Evolutionary conservation across 2,329 filamentous ascomycete genomes (phyloP), one percentile per base, ranked within the genome.

Genomic region (Verticillium albo-atrum): DNA sequence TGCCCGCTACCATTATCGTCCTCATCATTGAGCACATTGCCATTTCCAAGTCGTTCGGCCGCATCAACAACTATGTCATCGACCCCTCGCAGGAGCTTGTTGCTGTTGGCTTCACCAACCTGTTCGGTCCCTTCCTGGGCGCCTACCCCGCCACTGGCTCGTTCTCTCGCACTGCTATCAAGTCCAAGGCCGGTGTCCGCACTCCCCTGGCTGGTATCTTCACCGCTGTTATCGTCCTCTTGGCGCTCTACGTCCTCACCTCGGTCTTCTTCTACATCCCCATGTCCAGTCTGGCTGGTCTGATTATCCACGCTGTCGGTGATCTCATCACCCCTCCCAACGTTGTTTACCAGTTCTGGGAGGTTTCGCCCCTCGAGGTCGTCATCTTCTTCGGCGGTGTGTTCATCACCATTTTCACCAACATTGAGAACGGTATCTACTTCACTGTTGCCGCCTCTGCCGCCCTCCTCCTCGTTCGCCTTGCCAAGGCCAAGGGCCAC

Each of bases 191-290:
- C 56, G 91, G 91, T 64, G 90, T 93, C 4, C 85, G 89, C 47
- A 94, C 90, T 0, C 91, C 91, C 0, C 79, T 94, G 42, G 91
- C 89, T 30, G 90, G 91, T 71, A 80, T 92, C 27, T 90, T 94
- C 65, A 94, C 90, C 32, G 90, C 89, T 0, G 60, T 90, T 28
- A 83, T 95, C 6, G 87, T 95, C 1, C 78, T 94, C 1, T 77
- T 95, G 10, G 89, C 90, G 5, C 85, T 94, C 60, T 94, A 95
- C 66, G 90, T 86, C 5, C 77, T 95, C 28, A 88, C 90, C 0
- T 85, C 86, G 0, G 85, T 93, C 30, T 94, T 95, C 78, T 92
- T 85, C 78, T 94, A 89, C 72, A 94, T 95, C 58, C 90, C 91
- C 0, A 87, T 82, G 59, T 82, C 89, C 1, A 81, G 85, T 1